Evolutionary conservation across 208 protist species (phyloP).

Genomic region (Tritrichomonas foetus): DNA sequence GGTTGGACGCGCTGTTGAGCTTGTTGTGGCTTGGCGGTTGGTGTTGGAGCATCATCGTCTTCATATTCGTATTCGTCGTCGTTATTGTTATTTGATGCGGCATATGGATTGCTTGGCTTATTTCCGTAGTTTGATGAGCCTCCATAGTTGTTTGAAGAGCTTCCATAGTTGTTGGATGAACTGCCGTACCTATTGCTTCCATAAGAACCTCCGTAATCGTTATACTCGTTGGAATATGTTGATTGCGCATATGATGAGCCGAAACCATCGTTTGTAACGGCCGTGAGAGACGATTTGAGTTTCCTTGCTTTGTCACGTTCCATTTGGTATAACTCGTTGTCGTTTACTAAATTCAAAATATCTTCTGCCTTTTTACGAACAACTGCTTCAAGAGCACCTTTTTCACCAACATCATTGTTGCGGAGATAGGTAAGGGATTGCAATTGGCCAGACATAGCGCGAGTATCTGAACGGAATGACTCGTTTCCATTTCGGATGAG

Average conservation of each 20-base stretch:
- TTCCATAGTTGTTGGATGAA: too few species aligned
- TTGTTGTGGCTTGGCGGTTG: not conserved
- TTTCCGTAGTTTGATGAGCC: not conserved
- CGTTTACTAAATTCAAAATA: conserved; percentile 14
- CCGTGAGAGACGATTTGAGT: not conserved
- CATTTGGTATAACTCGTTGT: conserved; percentile 8
- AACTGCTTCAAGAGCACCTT: conserved; percentile 6
- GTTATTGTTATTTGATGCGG: not conserved
- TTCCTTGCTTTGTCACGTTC: conserved; percentile 1
- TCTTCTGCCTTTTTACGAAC: conserved; percentile 9
- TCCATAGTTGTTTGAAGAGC: too few species aligned
- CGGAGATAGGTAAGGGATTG: not conserved
- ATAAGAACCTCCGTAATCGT: not conserved
- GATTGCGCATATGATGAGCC: not conserved
- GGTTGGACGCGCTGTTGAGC: too few species aligned
- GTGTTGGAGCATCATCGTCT: not conserved
- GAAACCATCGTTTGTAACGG: not conserved
- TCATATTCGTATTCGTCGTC: conserved; percentile 15
- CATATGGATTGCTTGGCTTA: not conserved
- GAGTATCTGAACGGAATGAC: conserved; percentile 5
- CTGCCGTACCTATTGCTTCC: not conserved
- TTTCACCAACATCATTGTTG: not conserved
- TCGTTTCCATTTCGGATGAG: not conserved
- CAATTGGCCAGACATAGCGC: not conserved
- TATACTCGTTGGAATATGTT: not conserved